phyloP scores from a whole-genome alignment of 2,329 filamentous ascomycete species.

The Pseudogymnoascus sp. region DNA sequence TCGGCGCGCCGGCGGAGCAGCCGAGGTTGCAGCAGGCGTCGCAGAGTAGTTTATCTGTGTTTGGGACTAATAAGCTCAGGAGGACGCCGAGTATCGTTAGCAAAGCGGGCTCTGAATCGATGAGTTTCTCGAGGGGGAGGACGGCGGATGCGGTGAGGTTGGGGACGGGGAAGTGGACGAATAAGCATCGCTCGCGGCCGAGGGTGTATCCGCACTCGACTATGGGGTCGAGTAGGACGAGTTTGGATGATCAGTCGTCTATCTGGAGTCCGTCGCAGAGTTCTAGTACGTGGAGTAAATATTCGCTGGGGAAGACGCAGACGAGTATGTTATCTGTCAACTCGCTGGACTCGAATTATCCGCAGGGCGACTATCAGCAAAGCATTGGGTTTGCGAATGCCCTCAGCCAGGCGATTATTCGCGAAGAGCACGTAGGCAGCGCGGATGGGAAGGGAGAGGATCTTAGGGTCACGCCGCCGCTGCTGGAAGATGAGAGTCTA shows the following conservation, averaged over 20 bases:
- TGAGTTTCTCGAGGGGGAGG: conserved; percentile 61
- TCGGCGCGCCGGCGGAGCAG: conserved; percentile 53
- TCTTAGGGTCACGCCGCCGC: conserved; percentile 45
- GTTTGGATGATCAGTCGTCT: conserved; percentile 82
- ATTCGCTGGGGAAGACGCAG: conserved; percentile 83
- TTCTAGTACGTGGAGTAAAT: conserved; percentile 93
- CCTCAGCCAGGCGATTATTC: conserved; percentile 90
- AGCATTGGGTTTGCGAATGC: conserved; percentile 97
- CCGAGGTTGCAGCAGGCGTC: conserved; percentile 33
- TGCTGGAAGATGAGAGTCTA: conserved; percentile 87
- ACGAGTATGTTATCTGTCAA: conserved; percentile 90
- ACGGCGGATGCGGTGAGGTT: conserved; percentile 41
- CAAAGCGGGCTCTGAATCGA: conserved; percentile 81
- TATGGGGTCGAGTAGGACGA: conserved; percentile 84
- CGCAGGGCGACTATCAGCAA: conserved; percentile 78
- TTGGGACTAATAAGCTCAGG: conserved; percentile 59
- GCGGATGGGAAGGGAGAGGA: conserved; percentile 32
- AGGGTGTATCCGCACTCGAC: conserved; percentile 68
- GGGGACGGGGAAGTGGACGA: conserved; percentile 57
- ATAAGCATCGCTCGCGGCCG: conserved; percentile 76
- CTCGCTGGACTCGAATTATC: conserved; percentile 71
- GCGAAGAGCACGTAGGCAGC: conserved; percentile 63
- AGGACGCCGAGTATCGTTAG: conserved; percentile 85
- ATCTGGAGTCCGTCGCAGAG: conserved; percentile 80
- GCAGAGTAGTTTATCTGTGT: conserved; percentile 61